Evolutionary conservation across 441 rosid species (phyloP).

Genomic region (Syzygium syzygioides): DNA sequence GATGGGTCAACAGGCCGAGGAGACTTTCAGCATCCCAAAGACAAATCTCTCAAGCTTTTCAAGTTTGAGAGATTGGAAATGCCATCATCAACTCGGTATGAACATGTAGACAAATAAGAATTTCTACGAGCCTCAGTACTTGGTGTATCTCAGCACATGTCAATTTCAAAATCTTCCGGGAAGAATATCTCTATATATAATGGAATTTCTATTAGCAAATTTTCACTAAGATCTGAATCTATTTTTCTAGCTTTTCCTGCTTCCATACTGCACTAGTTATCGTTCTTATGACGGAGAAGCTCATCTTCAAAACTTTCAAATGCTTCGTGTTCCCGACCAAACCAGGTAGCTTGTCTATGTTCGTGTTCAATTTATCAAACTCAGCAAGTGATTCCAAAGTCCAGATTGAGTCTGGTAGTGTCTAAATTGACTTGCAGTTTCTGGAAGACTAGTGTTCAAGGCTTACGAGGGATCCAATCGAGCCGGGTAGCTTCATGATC

Average conservation of each 20-base stretch:
- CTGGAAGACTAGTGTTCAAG: not conserved
- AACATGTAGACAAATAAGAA: not conserved
- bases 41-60: not conserved
- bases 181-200: not conserved
- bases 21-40: not conserved
- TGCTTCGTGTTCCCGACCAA: not conserved
- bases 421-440: not conserved
- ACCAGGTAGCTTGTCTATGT: not conserved
- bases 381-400: not conserved
- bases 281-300: not conserved
- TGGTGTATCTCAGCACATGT: not conserved
- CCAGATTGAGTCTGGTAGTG: not conserved
- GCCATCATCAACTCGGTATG: not conserved
- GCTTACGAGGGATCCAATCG: not conserved
- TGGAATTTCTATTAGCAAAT: not conserved
- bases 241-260: not conserved
- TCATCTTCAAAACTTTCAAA: not conserved
- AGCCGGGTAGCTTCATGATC: not conserved
- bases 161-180: fast-evolving
- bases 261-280: not conserved
- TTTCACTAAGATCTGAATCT: not conserved
- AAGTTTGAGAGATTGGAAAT: not conserved
- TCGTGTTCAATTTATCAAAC: not conserved
- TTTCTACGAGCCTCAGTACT: not conserved
- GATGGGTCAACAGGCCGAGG: not conserved